phyloP scores from a whole-genome alignment of 2,329 filamentous ascomycete genomes.

The Ascomycota sp. region DNA sequence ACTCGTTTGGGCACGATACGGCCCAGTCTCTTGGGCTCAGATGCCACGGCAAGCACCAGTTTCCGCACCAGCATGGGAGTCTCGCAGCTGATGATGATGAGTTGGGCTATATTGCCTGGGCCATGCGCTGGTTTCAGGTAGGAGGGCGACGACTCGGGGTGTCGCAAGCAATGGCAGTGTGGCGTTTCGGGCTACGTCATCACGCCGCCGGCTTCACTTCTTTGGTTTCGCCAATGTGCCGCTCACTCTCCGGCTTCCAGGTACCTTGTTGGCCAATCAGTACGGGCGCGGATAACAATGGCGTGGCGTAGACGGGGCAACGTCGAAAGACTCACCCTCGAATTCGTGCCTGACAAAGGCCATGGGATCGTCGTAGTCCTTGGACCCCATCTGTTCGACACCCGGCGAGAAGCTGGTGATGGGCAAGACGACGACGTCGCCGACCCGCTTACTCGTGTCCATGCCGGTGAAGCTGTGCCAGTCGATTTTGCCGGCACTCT shows the following conservation, averaged over 20 bases:
- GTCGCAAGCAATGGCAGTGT: too few relatives aligned
- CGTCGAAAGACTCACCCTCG: constrained; percentile 42
- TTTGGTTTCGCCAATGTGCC: constrained; percentile 40
- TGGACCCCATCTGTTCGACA: constrained; percentile 79
- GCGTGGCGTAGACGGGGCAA: background rate
- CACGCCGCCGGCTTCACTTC: constrained; percentile 16
- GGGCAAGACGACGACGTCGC: constrained; percentile 80
- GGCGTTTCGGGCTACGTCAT: too few relatives aligned
- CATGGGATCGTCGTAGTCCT: constrained; percentile 78
- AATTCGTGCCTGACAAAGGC: constrained; percentile 96
- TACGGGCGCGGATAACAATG: constrained; percentile 2
- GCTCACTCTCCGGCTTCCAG: constrained; percentile 55
- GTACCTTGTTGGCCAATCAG: constrained; percentile 28
- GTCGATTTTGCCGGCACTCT: constrained; percentile 53
- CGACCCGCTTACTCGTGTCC: constrained; percentile 62
- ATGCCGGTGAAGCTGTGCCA: constrained; percentile 84
- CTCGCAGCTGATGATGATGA: too few relatives aligned
- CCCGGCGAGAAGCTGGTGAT: constrained; percentile 97
- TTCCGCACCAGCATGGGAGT: too few relatives aligned
- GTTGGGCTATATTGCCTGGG: too few relatives aligned
- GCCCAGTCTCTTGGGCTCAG: too few relatives aligned
- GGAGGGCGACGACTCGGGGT: too few relatives aligned
- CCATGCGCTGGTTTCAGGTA: too few relatives aligned
- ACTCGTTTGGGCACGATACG: too few relatives aligned
- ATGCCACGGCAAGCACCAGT: too few relatives aligned